These are phyloP conservation scores for Lentinula detonsa DNA, from an alignment of 768 basidiomycete species.

Conservation along the genomic window DNA sequence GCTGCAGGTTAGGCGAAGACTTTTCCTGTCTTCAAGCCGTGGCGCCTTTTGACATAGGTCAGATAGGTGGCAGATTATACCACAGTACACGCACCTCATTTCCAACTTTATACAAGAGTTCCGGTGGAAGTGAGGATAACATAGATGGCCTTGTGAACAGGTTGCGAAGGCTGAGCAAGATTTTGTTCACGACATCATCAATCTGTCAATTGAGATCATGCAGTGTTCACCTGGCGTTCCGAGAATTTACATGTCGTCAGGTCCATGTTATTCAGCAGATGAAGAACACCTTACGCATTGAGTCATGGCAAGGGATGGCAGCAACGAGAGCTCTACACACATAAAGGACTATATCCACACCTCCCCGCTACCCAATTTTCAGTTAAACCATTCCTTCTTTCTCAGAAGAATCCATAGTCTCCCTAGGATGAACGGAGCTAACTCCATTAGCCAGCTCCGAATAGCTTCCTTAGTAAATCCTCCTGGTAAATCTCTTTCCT, in stretches of 20 bases:
- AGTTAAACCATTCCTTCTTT: neutral
- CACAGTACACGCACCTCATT: neutral
- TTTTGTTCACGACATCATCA: neutral
- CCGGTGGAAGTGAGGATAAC: neutral
- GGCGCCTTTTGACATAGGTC: neutral
- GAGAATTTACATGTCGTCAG: neutral
- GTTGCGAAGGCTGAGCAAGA: neutral
- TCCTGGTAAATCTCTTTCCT: neutral
- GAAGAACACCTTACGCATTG: too few relatives aligned
- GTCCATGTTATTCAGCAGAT: too few relatives aligned
- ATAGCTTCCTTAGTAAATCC: neutral
- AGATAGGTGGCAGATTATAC: neutral
- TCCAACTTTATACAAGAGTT: neutral
- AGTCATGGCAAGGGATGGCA: too few relatives aligned
- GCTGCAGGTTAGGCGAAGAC: neutral
- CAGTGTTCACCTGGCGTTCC: too few relatives aligned
- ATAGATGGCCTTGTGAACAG: neutral
- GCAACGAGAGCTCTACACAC: too few relatives aligned
- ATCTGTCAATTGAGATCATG: too few relatives aligned
- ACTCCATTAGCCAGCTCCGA: neutral
- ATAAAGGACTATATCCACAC: too few relatives aligned
- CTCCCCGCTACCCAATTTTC: neutral
- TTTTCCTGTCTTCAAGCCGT: slow-evolving; percentile 3
- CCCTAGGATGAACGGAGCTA: neutral
- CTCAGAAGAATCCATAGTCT: neutral